These are phyloP conservation scores for Raddia guianensis DNA, from an alignment of 176 grass and related monocot species.

Conservation along the genomic window DNA sequence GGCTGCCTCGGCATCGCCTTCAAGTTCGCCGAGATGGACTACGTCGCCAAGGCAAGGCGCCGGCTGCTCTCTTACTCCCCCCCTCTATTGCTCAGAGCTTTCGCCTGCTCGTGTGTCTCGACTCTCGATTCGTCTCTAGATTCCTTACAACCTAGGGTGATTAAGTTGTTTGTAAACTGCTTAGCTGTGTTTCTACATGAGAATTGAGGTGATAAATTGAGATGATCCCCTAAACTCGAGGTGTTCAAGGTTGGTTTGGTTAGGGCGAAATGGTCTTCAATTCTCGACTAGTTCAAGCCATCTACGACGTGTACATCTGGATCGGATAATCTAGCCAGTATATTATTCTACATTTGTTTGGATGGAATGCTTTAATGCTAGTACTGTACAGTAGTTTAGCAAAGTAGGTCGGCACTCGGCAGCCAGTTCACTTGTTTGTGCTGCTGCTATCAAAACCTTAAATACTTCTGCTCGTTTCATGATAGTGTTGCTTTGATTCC, in stretches of 20 bases:
- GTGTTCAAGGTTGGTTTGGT: not conserved
- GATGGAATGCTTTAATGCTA: not conserved
- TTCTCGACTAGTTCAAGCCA: not conserved
- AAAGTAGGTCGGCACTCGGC: not conserved
- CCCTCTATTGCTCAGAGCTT: not conserved
- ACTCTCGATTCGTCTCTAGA: slow-evolving; percentile 11
- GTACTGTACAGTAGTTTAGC: not conserved
- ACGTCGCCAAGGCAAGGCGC: slow-evolving; percentile 80
- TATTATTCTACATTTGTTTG: not conserved
- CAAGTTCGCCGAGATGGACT: slow-evolving; percentile 99
- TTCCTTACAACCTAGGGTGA: not conserved
- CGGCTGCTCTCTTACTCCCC: not conserved
- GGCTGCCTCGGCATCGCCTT: slow-evolving; percentile 92
- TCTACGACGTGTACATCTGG: not conserved
- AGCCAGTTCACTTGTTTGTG: not conserved
- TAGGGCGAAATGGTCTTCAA: not conserved
- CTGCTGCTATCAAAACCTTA: not conserved
- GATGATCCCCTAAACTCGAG: not conserved
- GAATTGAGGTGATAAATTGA: not conserved
- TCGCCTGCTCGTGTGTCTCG: not conserved
- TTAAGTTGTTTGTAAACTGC: not conserved
- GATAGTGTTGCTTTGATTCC: slow-evolving; percentile 12
- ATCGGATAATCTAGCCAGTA: not conserved
- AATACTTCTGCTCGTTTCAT: not conserved
- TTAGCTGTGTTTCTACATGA: not conserved